Evolutionary conservation across 805 yeast species (phyloP).

Genomic region (Saccharomycopsis schoenii): DNA sequence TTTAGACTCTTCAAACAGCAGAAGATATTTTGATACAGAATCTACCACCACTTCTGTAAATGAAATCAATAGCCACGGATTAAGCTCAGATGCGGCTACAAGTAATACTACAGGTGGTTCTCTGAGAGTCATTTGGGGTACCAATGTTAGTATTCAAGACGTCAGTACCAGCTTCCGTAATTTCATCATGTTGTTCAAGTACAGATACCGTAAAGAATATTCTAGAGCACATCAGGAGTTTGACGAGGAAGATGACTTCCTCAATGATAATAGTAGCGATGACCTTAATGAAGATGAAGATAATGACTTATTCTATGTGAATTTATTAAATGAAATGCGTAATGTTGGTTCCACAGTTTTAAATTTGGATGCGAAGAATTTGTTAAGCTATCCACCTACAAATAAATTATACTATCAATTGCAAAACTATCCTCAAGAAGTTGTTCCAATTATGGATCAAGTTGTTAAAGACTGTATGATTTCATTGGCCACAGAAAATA

Average conservation of each 20-base stretch:
- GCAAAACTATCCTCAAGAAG: constrained; percentile 91
- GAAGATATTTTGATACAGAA: constrained; percentile 38
- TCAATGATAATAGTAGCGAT: constrained; percentile 27
- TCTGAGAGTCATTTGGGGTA: constrained; percentile 90
- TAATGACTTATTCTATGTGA: constrained; percentile 64
- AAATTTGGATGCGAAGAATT: constrained; percentile 74
- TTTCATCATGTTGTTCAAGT: constrained; percentile 75
- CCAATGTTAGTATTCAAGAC: constrained; percentile 88
- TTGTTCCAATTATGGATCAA: constrained; percentile 96
- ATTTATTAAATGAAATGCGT: constrained; percentile 63
- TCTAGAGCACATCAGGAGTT: constrained; percentile 25
- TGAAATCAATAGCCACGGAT: constrained; percentile 11
- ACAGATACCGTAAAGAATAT: constrained; percentile 53
- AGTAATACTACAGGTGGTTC: constrained; percentile 55
- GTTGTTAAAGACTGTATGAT: constrained; percentile 85
- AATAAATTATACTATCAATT: constrained; percentile 76
- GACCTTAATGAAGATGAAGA: constrained; percentile 38
- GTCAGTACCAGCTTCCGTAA: constrained; percentile 70
- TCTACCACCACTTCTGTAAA: background rate
- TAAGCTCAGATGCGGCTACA: constrained; percentile 22
- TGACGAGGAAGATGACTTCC: constrained; percentile 27
- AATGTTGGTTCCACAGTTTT: constrained; percentile 71
- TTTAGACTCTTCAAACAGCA: constrained; percentile 54
- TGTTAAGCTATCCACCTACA: constrained; percentile 66
- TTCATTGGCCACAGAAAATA: constrained; percentile 50